Conservation (phyloP, 2,329 filamentous ascomycete species). For the Colletotrichum sp. region DNA sequence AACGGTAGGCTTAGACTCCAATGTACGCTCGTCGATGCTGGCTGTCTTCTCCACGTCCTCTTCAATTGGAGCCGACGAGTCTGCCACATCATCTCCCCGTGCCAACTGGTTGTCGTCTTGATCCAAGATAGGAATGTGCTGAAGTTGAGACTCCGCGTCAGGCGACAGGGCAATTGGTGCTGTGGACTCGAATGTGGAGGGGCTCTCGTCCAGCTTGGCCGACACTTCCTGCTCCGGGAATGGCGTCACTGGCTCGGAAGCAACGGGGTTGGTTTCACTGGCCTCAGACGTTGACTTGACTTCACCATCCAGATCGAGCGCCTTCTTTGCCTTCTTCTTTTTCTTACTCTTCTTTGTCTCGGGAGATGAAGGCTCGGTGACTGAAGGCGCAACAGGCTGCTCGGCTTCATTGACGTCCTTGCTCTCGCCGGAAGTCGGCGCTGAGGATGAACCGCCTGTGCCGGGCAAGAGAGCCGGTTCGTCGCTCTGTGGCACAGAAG, state of each 20-base stretch:
- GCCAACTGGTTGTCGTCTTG: neutral
- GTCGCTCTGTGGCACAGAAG: neutral
- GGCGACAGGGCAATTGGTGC: neutral
- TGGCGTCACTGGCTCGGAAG: neutral
- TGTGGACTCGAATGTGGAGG: neutral
- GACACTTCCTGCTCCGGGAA: neutral
- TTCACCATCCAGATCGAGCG: neutral
- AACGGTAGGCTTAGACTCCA: neutral
- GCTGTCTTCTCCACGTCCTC: neutral
- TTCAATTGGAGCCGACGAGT: neutral
- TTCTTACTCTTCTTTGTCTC: conserved; percentile 34
- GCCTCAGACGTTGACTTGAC: neutral
- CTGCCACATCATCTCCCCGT: neutral
- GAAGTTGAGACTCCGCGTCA: neutral
- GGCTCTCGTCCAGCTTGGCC: neutral
- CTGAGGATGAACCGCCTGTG: neutral
- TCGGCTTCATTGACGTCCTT: neutral
- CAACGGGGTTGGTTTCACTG: neutral
- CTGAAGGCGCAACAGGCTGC: neutral
- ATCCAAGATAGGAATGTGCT: neutral
- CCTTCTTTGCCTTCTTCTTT: conserved; percentile 33
- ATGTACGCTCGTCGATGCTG: neutral
- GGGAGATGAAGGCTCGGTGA: neutral
- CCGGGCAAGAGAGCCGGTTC: neutral
- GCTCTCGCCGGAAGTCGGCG: neutral